These are phyloP conservation scores for Pseudomonodictys pantanalensis DNA, from an alignment of 495 filamentous ascomycete genomes.

Conservation along the genomic window DNA sequence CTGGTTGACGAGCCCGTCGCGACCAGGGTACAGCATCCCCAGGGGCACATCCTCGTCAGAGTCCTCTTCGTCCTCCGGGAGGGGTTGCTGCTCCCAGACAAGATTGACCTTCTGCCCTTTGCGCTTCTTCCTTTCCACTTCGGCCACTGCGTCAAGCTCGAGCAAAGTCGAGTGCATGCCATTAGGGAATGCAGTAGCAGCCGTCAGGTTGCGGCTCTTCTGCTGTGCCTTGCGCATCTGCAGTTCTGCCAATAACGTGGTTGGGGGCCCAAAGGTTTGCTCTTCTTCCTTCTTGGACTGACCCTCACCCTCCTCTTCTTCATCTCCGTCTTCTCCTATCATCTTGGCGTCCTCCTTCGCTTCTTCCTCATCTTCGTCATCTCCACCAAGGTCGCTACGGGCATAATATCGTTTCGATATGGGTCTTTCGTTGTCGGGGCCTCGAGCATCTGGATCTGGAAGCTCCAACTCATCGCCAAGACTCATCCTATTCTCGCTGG, in stretches of 20 bases:
- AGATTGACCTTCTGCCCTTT: slow-evolving; percentile 72
- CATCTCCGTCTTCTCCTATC: no score
- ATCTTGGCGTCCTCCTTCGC: slow-evolving; percentile 18
- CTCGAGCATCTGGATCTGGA: slow-evolving; percentile 4
- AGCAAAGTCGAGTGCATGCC: slow-evolving; percentile 87
- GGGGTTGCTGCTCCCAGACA: slow-evolving; percentile 75
- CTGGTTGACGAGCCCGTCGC: slow-evolving; percentile 52
- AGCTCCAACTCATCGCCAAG: slow-evolving; percentile 24
- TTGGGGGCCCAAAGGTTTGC: slow-evolving; percentile 65
- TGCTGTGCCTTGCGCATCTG: slow-evolving; percentile 84
- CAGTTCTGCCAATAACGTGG: slow-evolving; percentile 87
- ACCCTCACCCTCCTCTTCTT: slow-evolving; percentile 14
- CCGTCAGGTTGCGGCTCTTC: slow-evolving; percentile 68
- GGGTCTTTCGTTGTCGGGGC: slow-evolving; percentile 6
- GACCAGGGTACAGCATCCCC: slow-evolving; percentile 69
- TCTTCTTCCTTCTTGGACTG: no score
- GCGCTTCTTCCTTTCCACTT: slow-evolving; percentile 75
- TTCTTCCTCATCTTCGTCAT: slow-evolving; percentile 16
- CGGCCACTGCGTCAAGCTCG: slow-evolving; percentile 84
- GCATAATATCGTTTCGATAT: slow-evolving; percentile 5
- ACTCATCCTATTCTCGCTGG: slow-evolving; percentile 26
- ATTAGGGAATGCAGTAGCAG: slow-evolving; percentile 62
- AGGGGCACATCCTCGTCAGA: slow-evolving; percentile 73
- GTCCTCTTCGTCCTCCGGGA: slow-evolving; percentile 46
- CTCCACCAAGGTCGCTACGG: slow-evolving; percentile 1